phyloP scores from a whole-genome alignment of 768 basidiomycete genomes.

The Melanogaster broomeanus region DNA sequence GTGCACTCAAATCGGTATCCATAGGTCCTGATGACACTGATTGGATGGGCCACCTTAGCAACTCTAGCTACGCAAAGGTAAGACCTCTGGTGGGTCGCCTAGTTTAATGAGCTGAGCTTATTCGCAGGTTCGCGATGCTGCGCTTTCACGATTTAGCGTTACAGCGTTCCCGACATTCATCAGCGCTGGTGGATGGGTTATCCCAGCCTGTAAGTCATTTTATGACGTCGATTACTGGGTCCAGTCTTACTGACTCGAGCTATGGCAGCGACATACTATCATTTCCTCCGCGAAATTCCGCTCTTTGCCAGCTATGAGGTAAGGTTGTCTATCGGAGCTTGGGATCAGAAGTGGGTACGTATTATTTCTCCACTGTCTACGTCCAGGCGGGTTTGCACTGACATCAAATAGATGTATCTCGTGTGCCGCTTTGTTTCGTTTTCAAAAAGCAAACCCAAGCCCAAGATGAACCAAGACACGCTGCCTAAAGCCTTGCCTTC shows the following conservation, averaged over 20 bases:
- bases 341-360: constrained; percentile 21
- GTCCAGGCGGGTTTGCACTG: not conserved
- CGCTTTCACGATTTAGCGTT: constrained; percentile 7
- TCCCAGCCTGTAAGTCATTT: not conserved
- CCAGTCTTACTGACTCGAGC: not conserved
- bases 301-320: constrained; percentile 15
- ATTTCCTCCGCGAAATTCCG: constrained; percentile 19
- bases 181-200: constrained; percentile 7
- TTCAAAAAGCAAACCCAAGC: not conserved
- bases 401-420: constrained; percentile 11
- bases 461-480: not conserved
- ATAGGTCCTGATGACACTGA: constrained; percentile 19
- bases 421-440: constrained; percentile 13
- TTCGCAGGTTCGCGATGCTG: constrained; percentile 14
- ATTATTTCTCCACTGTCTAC: not conserved
- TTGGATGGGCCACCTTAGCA: constrained; percentile 18
- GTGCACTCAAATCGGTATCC: not conserved
- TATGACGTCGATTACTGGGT: not conserved
- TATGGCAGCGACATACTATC: constrained; percentile 11
- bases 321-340: constrained; percentile 12
- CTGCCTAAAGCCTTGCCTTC: not conserved
- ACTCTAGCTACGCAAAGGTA: constrained; percentile 16
- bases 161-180: constrained; percentile 14
- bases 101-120: not conserved
- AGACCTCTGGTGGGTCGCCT: not conserved